These are phyloP conservation scores for Fraxinus albicans DNA, from an alignment of 305 asterid genomes.

Conservation along the genomic window DNA sequence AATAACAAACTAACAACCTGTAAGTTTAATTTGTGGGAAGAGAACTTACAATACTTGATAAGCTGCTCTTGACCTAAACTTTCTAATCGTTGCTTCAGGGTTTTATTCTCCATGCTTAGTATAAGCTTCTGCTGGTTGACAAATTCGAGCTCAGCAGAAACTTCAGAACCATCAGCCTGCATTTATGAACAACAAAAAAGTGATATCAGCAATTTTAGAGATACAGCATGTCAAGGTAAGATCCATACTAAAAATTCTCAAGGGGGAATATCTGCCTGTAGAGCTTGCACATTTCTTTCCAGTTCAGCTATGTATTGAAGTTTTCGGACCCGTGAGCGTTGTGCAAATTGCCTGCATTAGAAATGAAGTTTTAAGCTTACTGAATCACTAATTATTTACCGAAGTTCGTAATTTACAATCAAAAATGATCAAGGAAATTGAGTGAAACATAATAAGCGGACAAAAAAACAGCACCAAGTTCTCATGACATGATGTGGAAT, in stretches of 20 bases:
- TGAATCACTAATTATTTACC: neutral
- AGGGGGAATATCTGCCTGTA: slow-evolving; percentile 59
- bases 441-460: neutral
- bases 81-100: slow-evolving; percentile 87
- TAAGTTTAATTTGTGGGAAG: slow-evolving; percentile 3
- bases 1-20: neutral
- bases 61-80: slow-evolving; percentile 87
- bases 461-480: slow-evolving; percentile 1
- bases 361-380: slow-evolving; percentile 11
- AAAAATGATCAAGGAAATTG: neutral
- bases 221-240: neutral
- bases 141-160: slow-evolving; percentile 86
- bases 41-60: slow-evolving; percentile 73
- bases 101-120: slow-evolving; percentile 89
- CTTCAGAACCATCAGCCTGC: slow-evolving; percentile 86
- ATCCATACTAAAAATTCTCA: slow-evolving; percentile 16
- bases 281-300: slow-evolving; percentile 83
- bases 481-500: neutral
- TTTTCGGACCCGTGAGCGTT: slow-evolving; percentile 94
- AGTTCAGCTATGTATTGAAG: slow-evolving; percentile 96
- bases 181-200: slow-evolving; percentile 17
- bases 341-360: slow-evolving; percentile 89
- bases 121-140: slow-evolving; percentile 87
- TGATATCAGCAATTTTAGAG: slow-evolving; percentile 8
- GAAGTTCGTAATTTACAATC: neutral